Conservation (phyloP, 352 stramenopile genomes). For the Pythium phragmiticola region DNA sequence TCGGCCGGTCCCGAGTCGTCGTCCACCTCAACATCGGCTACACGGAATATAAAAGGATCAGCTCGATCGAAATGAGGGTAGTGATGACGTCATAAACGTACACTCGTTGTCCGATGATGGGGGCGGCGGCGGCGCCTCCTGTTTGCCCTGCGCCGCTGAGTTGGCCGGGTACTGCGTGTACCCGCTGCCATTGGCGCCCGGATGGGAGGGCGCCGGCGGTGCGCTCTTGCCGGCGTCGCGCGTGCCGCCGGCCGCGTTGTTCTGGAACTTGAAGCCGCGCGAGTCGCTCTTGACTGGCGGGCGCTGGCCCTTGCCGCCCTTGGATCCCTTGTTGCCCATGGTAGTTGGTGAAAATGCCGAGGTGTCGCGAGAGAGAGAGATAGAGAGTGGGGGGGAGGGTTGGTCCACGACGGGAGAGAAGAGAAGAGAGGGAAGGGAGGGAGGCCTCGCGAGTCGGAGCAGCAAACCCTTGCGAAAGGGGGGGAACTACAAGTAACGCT, state of each 20-base stretch:
- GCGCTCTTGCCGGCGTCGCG: slow-evolving; percentile 74
- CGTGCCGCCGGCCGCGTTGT: slow-evolving; percentile 35
- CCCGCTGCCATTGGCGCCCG: slow-evolving; percentile 21
- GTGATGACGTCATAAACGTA: slow-evolving; percentile 2
- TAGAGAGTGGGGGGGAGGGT: slow-evolving; percentile 14
- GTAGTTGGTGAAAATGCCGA: not conserved
- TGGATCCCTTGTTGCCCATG: slow-evolving; percentile 87
- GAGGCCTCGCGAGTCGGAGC: slow-evolving; percentile 18
- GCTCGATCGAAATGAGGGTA: not conserved
- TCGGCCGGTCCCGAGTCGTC: slow-evolving; percentile 79
- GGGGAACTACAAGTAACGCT: slow-evolving; percentile 10
- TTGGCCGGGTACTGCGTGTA: slow-evolving; percentile 25
- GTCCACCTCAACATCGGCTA: slow-evolving; percentile 68
- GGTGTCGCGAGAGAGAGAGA: slow-evolving; percentile 16
- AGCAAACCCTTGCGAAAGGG: slow-evolving; percentile 6
- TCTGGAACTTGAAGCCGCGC: slow-evolving; percentile 76
- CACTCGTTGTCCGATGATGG: slow-evolving; percentile 38
- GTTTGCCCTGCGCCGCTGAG: slow-evolving; percentile 4
- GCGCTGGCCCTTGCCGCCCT: slow-evolving; percentile 55
- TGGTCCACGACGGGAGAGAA: not conserved
- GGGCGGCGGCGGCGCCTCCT: slow-evolving; percentile 10
- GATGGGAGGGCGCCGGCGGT: slow-evolving; percentile 60
- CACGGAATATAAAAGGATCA: not conserved
- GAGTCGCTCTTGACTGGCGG: slow-evolving; percentile 85
- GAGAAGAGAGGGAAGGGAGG: slow-evolving; percentile 8